Base-by-base conservation (phyloP, 768 basidiomycete genomes). In the Amanita fuliginea region DNA sequence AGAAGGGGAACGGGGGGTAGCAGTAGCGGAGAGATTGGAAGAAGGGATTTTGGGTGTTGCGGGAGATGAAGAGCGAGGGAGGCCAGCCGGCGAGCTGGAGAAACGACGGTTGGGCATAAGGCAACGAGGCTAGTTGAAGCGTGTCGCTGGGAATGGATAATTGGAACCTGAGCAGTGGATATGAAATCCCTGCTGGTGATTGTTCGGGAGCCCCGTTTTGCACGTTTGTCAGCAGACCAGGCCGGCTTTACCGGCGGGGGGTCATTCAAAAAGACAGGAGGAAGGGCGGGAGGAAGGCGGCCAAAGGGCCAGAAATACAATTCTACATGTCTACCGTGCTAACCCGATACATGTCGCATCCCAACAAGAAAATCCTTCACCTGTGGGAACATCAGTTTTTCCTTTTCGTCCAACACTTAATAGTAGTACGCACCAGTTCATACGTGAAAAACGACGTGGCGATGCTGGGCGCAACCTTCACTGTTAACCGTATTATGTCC, bases 391-490 rank as follows among this genome's bases (percentile, higher is more conserved):
- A 22, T 51, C 37, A 37, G 57, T 40, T 22, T 34, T 9, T 24
- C 22, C 8, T 26, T 6, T 5, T 6, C 26, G n/a, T 26, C 26
- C 26, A 26, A 26, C 7, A 24, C 22, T 24, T 35, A n/a, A n/a
- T n/a, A n/a, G n/a, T n/a, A n/a, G n/a, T n/a, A n/a, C n/a, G n/a
- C n/a, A 47, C 46, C 56, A 86, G 60, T 66, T 90, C 87, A 64
- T 90, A 89, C 10, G 79, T 84, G 69, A 86, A 88, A 62, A 90
- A 89, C 28, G 82, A 83, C 33, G 84, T 91, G 32, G 89, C 86
- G 52, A 91, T 91, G 60, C 86, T 88, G 16, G 89, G 89, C 1
- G 88, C 83, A n/a, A 91, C 89, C 62, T 92, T 91, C 53, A 92
- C 88, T 90, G 63, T 45, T 54, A 47, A 44, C 49, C 48, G n/a